phyloP scores from a whole-genome alignment of 768 basidiomycete genomes.

The Rhodosporidiobolus sp. region DNA sequence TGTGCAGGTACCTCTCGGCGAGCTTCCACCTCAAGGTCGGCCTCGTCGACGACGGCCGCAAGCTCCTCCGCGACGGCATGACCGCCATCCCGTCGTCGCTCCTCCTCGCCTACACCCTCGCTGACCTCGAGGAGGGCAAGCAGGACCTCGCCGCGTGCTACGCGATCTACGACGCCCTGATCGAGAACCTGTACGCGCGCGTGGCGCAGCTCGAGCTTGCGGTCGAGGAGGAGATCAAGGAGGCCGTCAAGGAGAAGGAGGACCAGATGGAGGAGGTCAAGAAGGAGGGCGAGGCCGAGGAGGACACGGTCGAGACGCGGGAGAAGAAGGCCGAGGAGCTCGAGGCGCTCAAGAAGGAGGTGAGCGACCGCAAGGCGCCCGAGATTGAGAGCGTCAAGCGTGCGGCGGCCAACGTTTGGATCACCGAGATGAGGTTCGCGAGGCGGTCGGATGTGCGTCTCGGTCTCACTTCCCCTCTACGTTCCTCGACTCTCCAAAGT shows the following conservation, averaged over 20 bases:
- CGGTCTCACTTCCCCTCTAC: background rate
- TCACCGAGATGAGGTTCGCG: slow-evolving; percentile 89
- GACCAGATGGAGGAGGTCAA: slow-evolving; percentile 33
- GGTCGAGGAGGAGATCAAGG: slow-evolving; percentile 41
- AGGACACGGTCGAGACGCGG: slow-evolving; percentile 33
- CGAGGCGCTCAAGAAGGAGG: slow-evolving; percentile 33
- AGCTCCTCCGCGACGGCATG: slow-evolving; percentile 76
- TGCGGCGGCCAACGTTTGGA: slow-evolving; percentile 68
- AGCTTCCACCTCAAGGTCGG: slow-evolving; percentile 72
- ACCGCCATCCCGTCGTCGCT: slow-evolving; percentile 73
- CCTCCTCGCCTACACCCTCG: slow-evolving; percentile 83
- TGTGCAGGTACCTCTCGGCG: slow-evolving; percentile 82
- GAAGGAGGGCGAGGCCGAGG: slow-evolving; percentile 22
- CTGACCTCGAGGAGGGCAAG: slow-evolving; percentile 66
- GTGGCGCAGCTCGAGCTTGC: slow-evolving; percentile 45
- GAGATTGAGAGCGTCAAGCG: slow-evolving; percentile 62
- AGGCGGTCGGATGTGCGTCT: slow-evolving; percentile 66
- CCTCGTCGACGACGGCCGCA: slow-evolving; percentile 74
- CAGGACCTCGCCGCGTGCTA: slow-evolving; percentile 69
- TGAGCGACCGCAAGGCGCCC: slow-evolving; percentile 38
- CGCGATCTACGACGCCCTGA: slow-evolving; percentile 66
- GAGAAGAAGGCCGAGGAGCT: slow-evolving; percentile 37
- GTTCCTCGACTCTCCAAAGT: background rate
- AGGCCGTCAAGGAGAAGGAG: slow-evolving; percentile 30
- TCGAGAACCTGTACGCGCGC: slow-evolving; percentile 58